Evolutionary conservation across 192 early-diverging fungal species (phyloP), one percentile per base, ranked within the genome.

Genomic region (Linnemannia exigua): DNA sequence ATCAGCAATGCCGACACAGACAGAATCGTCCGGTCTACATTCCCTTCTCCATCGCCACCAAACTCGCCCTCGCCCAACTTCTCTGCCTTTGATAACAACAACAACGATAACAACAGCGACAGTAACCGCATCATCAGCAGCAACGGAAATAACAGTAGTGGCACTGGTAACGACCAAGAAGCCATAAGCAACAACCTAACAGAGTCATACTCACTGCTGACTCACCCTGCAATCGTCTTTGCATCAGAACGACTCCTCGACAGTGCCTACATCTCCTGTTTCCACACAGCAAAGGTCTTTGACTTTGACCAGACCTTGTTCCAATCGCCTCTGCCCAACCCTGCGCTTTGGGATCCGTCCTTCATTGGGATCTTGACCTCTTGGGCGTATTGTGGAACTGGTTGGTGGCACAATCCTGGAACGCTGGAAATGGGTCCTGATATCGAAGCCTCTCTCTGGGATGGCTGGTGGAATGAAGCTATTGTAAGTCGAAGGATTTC

Each of bases 261-360:
- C 48, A 17, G 61, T 1, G 19, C 37, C 17, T 72, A 75, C 46
- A 41, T 72, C 50, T 51, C 36, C 14, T 19, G 58, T 4, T 54
- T 87, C 47, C 80, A 78, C 28, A 87, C 79, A 0, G 72, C 81
- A 28, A 79, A 88, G 17, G 88, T 94, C 28, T 92, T 94, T 76
- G 93, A 94, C 79, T 94, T 94, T 90, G 93, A 94, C 80, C 91
- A 92, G 77, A 94, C 93, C 17, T 83, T 94, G 67, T 94, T 92
- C 81, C 88, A 88, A 36, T 93, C 93, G 28, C 93, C 93, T 2
- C 74, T 88, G 35, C 92, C 93, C 11, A 94, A 92, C 70, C 90
- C 90, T 19, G 78, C 85, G 15, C 89, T 94, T 46, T 94, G 93
- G 93, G 91, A 92, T 66, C 76, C 71, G 4, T 84, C 81, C 22